A percentile compares a stretch with the other conserved stretches of the same genome.
Evolutionary conservation across 1,284 basidiomycete species (phyloP).

Genomic region (Sporisorium reilianum): DNA sequence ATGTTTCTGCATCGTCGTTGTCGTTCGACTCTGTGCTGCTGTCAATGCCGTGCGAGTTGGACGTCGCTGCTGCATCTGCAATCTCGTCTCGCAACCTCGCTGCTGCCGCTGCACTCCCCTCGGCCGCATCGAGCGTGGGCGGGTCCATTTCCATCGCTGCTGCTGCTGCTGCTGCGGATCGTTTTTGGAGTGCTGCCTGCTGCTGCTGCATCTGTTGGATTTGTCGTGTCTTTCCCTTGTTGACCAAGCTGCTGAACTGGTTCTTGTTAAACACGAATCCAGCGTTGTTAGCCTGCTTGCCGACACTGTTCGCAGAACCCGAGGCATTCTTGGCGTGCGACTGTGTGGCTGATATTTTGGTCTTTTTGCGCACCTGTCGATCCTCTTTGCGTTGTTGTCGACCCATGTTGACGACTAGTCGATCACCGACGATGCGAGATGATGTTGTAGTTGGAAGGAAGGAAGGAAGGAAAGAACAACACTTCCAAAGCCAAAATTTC

Average conservation of each 20-base stretch:
- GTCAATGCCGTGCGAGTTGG: constrained; percentile 16
- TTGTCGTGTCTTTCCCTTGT: constrained; percentile 42
- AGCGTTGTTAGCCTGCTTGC: constrained; percentile 41
- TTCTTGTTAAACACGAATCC: constrained; percentile 47
- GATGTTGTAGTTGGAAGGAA: not conserved
- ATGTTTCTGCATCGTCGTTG: constrained; percentile 1
- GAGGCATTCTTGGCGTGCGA: constrained; percentile 22
- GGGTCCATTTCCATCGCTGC: constrained; percentile 10
- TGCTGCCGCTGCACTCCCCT: constrained; percentile 15
- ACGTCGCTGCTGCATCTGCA: constrained; percentile 26
- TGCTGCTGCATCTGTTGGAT: constrained; percentile 35
- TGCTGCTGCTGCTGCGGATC: not conserved
- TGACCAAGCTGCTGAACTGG: constrained; percentile 39
- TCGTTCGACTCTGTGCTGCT: not conserved
- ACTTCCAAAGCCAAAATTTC: constrained; percentile 7
- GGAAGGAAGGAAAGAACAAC: constrained; percentile 3
- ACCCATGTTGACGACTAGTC: constrained; percentile 21
- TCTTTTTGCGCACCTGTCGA: constrained; percentile 40
- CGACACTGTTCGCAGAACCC: constrained; percentile 11
- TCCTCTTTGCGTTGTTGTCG: constrained; percentile 41
- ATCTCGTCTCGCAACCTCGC: constrained; percentile 26
- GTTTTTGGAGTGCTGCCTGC: constrained; percentile 16
- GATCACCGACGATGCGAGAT: not conserved
- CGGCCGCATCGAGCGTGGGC: constrained; percentile 5
- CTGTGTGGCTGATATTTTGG: constrained; percentile 35